phyloP scores from a whole-genome alignment of 2,329 filamentous ascomycete genomes.

The Gnomoniopsis sp. region DNA sequence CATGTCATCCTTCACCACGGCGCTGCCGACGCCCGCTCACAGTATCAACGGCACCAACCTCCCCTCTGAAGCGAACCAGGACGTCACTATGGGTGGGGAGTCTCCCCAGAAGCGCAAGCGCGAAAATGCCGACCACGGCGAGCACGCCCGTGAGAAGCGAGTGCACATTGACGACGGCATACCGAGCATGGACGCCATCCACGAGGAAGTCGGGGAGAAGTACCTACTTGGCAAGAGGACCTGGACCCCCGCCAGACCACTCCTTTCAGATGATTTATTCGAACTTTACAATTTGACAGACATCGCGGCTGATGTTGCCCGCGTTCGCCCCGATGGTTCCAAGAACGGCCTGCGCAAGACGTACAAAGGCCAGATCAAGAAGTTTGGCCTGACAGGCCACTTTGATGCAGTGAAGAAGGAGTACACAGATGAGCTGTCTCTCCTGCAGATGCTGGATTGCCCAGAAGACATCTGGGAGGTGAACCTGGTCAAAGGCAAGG shows the following conservation, averaged over 20 bases:
- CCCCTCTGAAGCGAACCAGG: conserved; percentile 39
- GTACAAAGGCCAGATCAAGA: conserved; percentile 67
- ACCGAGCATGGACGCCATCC: conserved; percentile 61
- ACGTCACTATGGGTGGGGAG: conserved; percentile 45
- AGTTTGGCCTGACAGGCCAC: conserved; percentile 57
- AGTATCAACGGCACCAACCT: conserved; percentile 57
- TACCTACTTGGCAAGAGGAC: conserved; percentile 60
- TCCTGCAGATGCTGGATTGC: conserved; percentile 47
- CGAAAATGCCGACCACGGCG: conserved; percentile 47
- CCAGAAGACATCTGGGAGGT: conserved; percentile 58
- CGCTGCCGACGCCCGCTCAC: conserved; percentile 60
- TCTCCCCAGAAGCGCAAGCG: conserved; percentile 62
- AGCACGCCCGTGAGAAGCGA: conserved; percentile 56
- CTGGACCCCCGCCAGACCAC: conserved; percentile 38
- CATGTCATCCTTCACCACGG: conserved; percentile 47
- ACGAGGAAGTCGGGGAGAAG: conserved; percentile 64
- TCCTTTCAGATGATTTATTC: conserved; percentile 55
- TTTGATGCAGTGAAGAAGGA: conserved; percentile 60
- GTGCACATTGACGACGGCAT: conserved; percentile 58
- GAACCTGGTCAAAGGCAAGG: conserved; percentile 50
- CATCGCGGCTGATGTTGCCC: conserved; percentile 59
- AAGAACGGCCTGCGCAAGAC: conserved; percentile 66
- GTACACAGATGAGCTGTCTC: conserved; percentile 46
- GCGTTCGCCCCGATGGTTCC: conserved; percentile 61
- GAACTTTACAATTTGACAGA: conserved; percentile 52